A percentile compares a stretch with the other conserved stretches of the same genome.
These are phyloP conservation scores for Vaccinium darrowii DNA, from an alignment of 148 eudicot genomes.

Conservation along the genomic window DNA sequence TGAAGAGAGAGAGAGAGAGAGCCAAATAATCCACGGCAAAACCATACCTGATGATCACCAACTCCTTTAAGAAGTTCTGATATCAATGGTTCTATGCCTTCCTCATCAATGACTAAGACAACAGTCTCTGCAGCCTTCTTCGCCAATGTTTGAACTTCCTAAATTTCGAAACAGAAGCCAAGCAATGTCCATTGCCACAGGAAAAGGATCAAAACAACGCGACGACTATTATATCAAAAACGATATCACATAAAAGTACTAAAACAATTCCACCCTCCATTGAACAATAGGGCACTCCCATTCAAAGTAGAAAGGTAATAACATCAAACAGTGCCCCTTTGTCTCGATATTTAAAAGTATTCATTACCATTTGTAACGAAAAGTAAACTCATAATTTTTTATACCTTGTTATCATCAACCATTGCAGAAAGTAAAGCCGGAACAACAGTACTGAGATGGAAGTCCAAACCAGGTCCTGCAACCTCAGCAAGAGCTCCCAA, in stretches of 20 bases:
- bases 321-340: neutral
- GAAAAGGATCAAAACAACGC: neutral
- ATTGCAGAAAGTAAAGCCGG: slow-evolving; percentile 88
- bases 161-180: slow-evolving; percentile 11
- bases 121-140: slow-evolving; percentile 98
- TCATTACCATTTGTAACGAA: neutral
- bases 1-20: neutral
- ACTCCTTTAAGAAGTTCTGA: slow-evolving; percentile 86
- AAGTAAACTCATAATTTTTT: slow-evolving; percentile 8
- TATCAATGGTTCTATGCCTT: slow-evolving; percentile 77
- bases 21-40: slow-evolving; percentile 4
- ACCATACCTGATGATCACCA: slow-evolving; percentile 66
- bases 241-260: neutral
- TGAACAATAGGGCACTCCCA: neutral
- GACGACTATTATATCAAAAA: neutral
- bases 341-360: neutral
- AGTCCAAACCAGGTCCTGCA: slow-evolving; percentile 89
- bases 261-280: neutral
- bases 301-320: neutral
- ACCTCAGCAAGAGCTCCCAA: slow-evolving; percentile 98
- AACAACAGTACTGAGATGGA: slow-evolving; percentile 73
- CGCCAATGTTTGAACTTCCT: slow-evolving; percentile 75
- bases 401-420: slow-evolving; percentile 76
- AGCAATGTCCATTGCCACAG: slow-evolving; percentile 1
- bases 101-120: slow-evolving; percentile 91